Evolutionary conservation across 1,139 yeast species (phyloP).

Genomic region (Yamadazyma spencermartinsiae): DNA sequence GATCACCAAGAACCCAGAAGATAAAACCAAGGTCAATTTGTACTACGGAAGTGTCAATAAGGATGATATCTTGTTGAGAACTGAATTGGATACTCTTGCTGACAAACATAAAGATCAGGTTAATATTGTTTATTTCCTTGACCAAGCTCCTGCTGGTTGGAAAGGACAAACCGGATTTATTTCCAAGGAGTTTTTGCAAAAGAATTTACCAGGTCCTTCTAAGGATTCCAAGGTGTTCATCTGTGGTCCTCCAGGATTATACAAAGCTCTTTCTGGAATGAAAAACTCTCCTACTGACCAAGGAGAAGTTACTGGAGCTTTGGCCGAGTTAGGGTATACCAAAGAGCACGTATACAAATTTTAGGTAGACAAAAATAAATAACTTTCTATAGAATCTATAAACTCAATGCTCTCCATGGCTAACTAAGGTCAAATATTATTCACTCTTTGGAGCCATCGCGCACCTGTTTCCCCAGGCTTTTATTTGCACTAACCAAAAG

Average conservation of each 20-base stretch:
- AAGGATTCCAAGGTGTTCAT: constrained; percentile 71
- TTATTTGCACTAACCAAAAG: too few relatives aligned
- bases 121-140: constrained; percentile 66
- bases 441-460: too few relatives aligned
- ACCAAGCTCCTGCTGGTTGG: constrained; percentile 72
- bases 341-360: constrained; percentile 91
- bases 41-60: constrained; percentile 78
- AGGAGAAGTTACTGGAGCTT: constrained; percentile 88
- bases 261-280: constrained; percentile 62
- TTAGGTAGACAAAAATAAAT: constrained; percentile 29
- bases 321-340: constrained; percentile 84
- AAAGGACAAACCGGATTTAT: constrained; percentile 80
- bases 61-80: constrained; percentile 76
- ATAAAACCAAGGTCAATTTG: constrained; percentile 69
- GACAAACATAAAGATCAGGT: constrained; percentile 63
- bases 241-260: constrained; percentile 83
- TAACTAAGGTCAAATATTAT: too few relatives aligned
- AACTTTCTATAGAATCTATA: too few relatives aligned
- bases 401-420: too few relatives aligned
- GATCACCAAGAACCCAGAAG: constrained; percentile 72
- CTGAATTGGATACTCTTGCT: constrained; percentile 74
- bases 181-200: constrained; percentile 70
- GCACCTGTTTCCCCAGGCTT: too few relatives aligned
- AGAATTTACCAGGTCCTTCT: constrained; percentile 64
- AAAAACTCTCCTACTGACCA: constrained; percentile 89